phyloP scores from a whole-genome alignment of 1,139 yeast species.

The Pichia terricola region DNA sequence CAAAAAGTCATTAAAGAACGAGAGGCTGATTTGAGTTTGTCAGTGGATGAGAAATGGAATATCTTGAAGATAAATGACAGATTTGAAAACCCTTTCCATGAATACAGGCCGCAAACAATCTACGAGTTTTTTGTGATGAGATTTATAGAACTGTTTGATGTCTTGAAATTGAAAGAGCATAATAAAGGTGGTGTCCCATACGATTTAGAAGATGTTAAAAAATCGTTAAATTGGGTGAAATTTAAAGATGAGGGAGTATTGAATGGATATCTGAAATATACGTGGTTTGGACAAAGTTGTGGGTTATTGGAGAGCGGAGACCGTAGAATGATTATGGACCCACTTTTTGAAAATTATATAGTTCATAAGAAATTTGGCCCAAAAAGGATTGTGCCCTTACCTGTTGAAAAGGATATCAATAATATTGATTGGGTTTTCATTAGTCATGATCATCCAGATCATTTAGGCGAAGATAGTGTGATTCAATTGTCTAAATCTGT shows the following conservation, averaged over 20 bases:
- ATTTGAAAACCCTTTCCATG: conserved; percentile 86
- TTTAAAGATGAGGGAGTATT: neutral
- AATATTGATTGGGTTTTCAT: conserved; percentile 54
- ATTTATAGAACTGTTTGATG: conserved; percentile 41
- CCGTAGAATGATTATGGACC: conserved; percentile 60
- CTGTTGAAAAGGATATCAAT: conserved; percentile 47
- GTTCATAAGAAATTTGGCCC: conserved; percentile 67
- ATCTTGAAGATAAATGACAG: conserved; percentile 63
- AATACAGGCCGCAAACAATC: conserved; percentile 81
- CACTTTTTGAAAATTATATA: conserved; percentile 63
- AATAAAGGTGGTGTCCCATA: conserved; percentile 56
- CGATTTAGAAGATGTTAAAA: conserved; percentile 19
- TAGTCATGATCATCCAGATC: conserved; percentile 94
- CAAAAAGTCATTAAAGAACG: conserved; percentile 47
- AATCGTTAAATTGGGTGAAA: conserved; percentile 1
- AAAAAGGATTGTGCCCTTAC: conserved; percentile 57
- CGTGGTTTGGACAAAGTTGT: conserved; percentile 95
- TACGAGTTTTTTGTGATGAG: conserved; percentile 75
- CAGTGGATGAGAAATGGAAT: conserved; percentile 24
- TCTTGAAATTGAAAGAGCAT: neutral
- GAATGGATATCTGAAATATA: conserved; percentile 37
- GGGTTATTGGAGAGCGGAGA: conserved; percentile 63
- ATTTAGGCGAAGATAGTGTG: conserved; percentile 59
- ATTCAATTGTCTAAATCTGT: conserved; percentile 42
- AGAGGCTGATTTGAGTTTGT: conserved; percentile 16